These are phyloP conservation scores for Fusarium mexicanum DNA, from an alignment of 2,329 filamentous ascomycete species.

Conservation along the genomic window DNA sequence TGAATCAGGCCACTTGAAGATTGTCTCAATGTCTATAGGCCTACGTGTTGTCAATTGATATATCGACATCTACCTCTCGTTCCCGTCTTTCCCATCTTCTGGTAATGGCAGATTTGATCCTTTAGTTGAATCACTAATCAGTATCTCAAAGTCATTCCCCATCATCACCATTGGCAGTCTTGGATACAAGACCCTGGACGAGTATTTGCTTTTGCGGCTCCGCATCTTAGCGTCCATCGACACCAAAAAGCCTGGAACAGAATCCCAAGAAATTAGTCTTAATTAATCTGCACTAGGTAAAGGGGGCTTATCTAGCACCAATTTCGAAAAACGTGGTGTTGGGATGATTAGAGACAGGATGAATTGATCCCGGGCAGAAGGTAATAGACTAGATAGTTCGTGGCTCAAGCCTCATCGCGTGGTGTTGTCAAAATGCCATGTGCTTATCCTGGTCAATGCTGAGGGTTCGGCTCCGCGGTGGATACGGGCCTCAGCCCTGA, in stretches of 20 bases:
- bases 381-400: background rate
- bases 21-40: background rate
- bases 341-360: background rate
- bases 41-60: too few species aligned
- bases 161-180: background rate
- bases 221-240: background rate
- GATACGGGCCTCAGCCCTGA: background rate
- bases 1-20: too few species aligned
- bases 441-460: background rate
- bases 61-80: background rate
- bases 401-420: background rate
- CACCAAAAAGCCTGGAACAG: background rate
- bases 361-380: slow-evolving; percentile 7
- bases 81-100: background rate
- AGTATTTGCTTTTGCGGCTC: slow-evolving; percentile 29
- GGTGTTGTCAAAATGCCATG: background rate
- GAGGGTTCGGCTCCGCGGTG: slow-evolving; percentile 32
- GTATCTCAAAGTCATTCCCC: background rate
- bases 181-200: background rate
- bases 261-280: background rate
- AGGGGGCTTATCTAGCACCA: background rate
- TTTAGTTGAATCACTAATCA: background rate
- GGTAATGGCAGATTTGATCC: background rate
- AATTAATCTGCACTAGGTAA: background rate
- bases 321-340: slow-evolving; percentile 16